These are phyloP conservation scores for Erysimum cheiranthoides DNA, from an alignment of 345 rosid species.

Conservation along the genomic window DNA sequence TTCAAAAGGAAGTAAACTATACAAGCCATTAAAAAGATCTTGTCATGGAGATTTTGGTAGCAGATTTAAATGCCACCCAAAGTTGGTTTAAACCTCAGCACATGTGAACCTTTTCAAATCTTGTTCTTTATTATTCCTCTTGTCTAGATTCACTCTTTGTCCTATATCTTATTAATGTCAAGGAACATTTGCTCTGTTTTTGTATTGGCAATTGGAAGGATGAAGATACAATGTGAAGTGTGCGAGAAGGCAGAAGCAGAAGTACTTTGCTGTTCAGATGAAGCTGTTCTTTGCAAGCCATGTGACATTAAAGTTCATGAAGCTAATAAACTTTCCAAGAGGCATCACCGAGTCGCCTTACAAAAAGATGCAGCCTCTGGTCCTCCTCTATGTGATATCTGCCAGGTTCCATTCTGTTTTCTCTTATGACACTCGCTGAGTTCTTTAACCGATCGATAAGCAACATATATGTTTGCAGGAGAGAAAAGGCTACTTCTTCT, in stretches of 20 bases:
- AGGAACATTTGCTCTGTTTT: not conserved
- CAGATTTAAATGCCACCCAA: conserved; percentile 40
- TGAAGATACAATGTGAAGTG: conserved; percentile 51
- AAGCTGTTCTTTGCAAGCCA: conserved; percentile 53
- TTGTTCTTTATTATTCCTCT: conserved; percentile 21
- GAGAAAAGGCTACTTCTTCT: conserved; percentile 46
- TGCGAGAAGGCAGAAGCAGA: conserved; percentile 54
- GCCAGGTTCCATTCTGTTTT: conserved; percentile 37
- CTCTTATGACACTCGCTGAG: not conserved
- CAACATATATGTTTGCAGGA: conserved; percentile 33
- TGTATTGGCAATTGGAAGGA: conserved; percentile 18
- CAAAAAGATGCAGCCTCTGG: conserved; percentile 28
- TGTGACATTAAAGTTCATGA: conserved; percentile 51
- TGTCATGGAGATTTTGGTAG: conserved; percentile 27
- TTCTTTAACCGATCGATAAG: not conserved
- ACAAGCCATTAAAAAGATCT: conserved; percentile 31
- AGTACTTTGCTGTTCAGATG: conserved; percentile 53
- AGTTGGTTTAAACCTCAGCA: conserved; percentile 33
- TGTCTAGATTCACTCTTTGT: conserved; percentile 25
- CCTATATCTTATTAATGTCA: conserved; percentile 2
- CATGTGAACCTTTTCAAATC: conserved; percentile 44
- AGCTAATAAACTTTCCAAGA: conserved; percentile 47
- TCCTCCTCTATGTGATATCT: conserved; percentile 49
- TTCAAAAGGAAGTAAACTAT: conserved; percentile 1
- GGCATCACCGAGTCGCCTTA: conserved; percentile 45